Percentiles rank a stretch among this genome's conserved stretches.
Conservation (phyloP, 257 asterid species). For the Solanum ahanhuiri region DNA sequence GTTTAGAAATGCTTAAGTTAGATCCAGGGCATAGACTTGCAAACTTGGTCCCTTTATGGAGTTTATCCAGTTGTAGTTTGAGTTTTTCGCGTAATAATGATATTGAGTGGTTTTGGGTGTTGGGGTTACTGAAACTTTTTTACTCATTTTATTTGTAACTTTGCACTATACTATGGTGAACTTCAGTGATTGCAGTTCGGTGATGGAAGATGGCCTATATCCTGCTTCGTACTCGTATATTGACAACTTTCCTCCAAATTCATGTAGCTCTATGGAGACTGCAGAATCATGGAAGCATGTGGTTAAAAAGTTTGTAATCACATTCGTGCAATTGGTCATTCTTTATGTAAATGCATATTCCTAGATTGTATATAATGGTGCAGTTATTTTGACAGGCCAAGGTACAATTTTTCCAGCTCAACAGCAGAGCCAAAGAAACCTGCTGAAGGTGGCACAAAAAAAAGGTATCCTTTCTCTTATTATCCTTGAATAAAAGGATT, state of each 20-base stretch:
- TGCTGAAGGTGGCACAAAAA: conserved; percentile 64
- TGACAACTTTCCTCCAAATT: conserved; percentile 22
- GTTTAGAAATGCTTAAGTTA: neutral
- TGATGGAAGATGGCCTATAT: conserved; percentile 24
- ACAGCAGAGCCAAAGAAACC: conserved; percentile 40
- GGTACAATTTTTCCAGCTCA: conserved; percentile 34
- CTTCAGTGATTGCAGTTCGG: conserved; percentile 27
- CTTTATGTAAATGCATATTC: neutral
- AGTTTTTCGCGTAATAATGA: neutral
- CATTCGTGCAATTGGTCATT: neutral
- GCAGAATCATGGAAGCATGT: conserved; percentile 55
- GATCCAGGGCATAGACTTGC: neutral
- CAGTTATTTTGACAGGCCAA: conserved; percentile 55
- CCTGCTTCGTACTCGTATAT: conserved; percentile 31
- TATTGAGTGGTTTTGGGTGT: neutral
- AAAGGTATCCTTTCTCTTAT: conserved; percentile 42
- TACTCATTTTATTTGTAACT: neutral
- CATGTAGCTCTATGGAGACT: conserved; percentile 23
- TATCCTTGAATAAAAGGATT: neutral
- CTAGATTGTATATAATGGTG: conserved; percentile 10
- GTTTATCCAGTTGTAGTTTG: neutral
- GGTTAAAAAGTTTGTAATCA: conserved; percentile 49
- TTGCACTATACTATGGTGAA: neutral
- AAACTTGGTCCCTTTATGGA: neutral
- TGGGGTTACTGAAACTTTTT: neutral